Evolutionary conservation across 2,329 filamentous ascomycete genomes (phyloP).

Genomic region (Tolypocladium ophioglossoides): DNA sequence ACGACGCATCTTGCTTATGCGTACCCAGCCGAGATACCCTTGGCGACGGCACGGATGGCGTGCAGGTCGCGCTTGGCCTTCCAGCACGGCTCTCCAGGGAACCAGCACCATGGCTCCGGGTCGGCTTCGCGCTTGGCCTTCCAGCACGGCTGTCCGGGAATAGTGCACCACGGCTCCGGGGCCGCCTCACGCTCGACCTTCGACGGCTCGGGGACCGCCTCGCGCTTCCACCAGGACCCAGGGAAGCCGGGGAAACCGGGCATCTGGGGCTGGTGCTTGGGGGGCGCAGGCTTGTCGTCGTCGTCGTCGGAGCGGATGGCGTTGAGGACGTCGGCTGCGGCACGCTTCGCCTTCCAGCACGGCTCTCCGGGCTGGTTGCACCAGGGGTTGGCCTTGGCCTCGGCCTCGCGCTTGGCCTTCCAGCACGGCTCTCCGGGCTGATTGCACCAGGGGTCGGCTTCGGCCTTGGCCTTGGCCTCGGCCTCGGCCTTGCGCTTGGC

Average conservation of each 20-base stretch:
- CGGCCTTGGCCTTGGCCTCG: too few relatives aligned
- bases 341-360: conserved; percentile 25
- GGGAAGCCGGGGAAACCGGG: neutral
- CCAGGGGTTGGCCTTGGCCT: too few relatives aligned
- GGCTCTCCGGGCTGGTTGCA: conserved; percentile 11
- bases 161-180: conserved; percentile 4
- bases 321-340: conserved; percentile 23
- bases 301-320: conserved; percentile 11
- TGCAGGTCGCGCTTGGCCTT: conserved; percentile 21
- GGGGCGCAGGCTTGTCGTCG: conserved; percentile 18
- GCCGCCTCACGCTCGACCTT: too few relatives aligned
- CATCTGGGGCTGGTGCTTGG: too few relatives aligned
- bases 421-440: conserved; percentile 17
- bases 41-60: conserved; percentile 15
- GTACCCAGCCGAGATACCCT: conserved; percentile 13
- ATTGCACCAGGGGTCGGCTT: conserved; percentile 1
- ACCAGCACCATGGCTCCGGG: conserved; percentile 19
- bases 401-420: too few relatives aligned
- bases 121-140: neutral
- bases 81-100: conserved; percentile 28
- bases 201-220: too few relatives aligned
- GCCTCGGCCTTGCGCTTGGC: conserved; percentile 21
- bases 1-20: conserved; percentile 13
- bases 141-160: conserved; percentile 11
- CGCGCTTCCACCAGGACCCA: conserved; percentile 13